Evolutionary conservation across 164 flowering plant species (phyloP), one percentile per base, ranked within the genome.

Genomic region (Piper betle): DNA sequence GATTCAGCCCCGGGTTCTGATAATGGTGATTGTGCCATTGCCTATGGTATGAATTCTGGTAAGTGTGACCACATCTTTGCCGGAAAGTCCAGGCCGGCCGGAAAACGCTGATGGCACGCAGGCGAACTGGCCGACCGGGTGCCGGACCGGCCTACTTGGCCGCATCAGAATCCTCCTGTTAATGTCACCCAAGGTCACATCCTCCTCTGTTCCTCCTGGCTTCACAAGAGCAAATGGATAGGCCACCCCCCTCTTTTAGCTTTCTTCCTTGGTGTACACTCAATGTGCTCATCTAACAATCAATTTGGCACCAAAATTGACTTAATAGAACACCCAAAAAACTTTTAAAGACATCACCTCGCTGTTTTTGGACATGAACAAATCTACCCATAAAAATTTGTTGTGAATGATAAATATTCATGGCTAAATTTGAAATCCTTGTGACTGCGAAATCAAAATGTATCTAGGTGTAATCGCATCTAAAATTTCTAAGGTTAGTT

Each of bases 151-250:
- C 61, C 66, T 60, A 0, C 63, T 77, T 0, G 80, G 80, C 4
- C 68, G 69, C 75, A 62, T 77, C 6, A 71, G 71, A 6, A 77
- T 69, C 58, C 73, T 62, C 63, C 60, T 52, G 52, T 77, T 77
- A 39, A 77, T 77, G 62, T 77, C 80, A 6, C 63, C 58, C 6
- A 77, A 73, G 41, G 80, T 77, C n/a, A 77, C 73, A 4, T 73
- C 75, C 13, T 75, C 80, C 48, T 77, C 69, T 1, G 61, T 46
- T 38, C 77, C 77, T 46, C 72, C 76, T 0, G 80, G 80, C 59
- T 77, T 77, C 62, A 77, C 80, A 59, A 77, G 59, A 1, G 69
- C 75, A 62, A 77, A 77, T 61, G 80, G 80, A 58, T 73, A 71
- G 2, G 66, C 75, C 48, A 77, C 71, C 52, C 66, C 61, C 65